Percentiles rank a stretch among this genome's conserved stretches.
Conservation (phyloP, 2,329 filamentous ascomycete genomes). For the Saccharata proteae region DNA sequence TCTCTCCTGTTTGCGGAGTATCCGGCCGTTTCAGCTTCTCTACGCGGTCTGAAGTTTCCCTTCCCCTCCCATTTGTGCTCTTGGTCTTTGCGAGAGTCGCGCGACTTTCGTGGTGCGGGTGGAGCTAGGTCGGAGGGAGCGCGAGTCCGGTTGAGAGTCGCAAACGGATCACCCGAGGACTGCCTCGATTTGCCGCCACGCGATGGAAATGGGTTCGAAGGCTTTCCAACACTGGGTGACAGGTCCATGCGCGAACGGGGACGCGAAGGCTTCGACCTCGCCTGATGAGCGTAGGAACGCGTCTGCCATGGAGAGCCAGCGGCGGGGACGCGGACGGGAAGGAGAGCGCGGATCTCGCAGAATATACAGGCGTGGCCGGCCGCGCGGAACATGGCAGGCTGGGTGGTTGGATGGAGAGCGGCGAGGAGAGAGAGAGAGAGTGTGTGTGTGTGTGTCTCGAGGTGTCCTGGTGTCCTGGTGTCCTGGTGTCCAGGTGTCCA, state of each 20-base stretch:
- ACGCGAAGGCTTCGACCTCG: slow-evolving; percentile 34
- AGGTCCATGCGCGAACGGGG: slow-evolving; percentile 42
- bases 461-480: too few species aligned
- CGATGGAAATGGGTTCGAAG: slow-evolving; percentile 5
- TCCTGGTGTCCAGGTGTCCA: too few species aligned
- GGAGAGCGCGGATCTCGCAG: slow-evolving; percentile 27
- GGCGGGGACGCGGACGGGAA: slow-evolving; percentile 10
- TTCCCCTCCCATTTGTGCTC: too few species aligned
- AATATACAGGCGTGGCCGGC: slow-evolving; percentile 27
- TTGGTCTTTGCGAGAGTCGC: too few species aligned
- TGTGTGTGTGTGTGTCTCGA: too few species aligned
- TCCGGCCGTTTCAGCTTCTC: too few species aligned
- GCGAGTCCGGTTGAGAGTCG: slow-evolving; percentile 22
- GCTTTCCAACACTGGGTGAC: slow-evolving; percentile 21
- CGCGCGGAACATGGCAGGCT: not conserved
- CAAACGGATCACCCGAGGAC: slow-evolving; percentile 20
- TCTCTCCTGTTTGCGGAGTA: too few species aligned
- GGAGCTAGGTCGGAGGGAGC: too few species aligned
- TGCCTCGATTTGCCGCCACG: slow-evolving; percentile 13
- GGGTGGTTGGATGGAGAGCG: too few species aligned
- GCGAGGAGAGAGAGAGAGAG: too few species aligned
- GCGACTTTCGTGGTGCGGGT: too few species aligned
- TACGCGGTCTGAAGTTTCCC: too few species aligned
- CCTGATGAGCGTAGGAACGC: slow-evolving; percentile 28
- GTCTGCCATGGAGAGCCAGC: slow-evolving; percentile 20